Evolutionary conservation across 1,284 basidiomycete species (phyloP).

Genomic region (Boletus smithii): DNA sequence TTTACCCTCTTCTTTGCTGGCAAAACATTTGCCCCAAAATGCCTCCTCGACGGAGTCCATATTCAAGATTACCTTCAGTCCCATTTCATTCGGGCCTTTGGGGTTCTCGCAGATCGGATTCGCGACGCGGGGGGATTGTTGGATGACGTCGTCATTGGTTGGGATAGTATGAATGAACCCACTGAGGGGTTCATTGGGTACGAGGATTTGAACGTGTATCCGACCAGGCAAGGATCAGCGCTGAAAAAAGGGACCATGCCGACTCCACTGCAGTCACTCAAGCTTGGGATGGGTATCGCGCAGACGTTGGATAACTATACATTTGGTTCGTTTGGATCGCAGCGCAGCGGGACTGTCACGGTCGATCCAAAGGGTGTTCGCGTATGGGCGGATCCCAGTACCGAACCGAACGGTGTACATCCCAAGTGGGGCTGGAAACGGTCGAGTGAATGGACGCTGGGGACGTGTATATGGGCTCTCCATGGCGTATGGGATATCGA

Average conservation of each 20-base stretch:
- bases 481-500: constrained; percentile 90
- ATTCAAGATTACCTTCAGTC: constrained; percentile 93
- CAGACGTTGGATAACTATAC: constrained; percentile 86
- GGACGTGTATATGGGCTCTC: constrained; percentile 87
- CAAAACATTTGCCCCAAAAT: constrained; percentile 84
- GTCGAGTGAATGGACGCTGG: constrained; percentile 70
- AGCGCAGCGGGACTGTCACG: constrained; percentile 65
- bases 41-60: constrained; percentile 87
- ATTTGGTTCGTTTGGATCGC: constrained; percentile 81
- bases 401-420: constrained; percentile 44
- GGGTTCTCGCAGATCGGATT: constrained; percentile 74
- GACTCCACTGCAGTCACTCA: constrained; percentile 80
- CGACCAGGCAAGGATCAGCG: constrained; percentile 63
- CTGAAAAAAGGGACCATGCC: constrained; percentile 86
- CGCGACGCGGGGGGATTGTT: constrained; percentile 63
- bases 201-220: constrained; percentile 65
- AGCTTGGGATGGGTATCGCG: constrained; percentile 82
- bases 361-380: constrained; percentile 82
- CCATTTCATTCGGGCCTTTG: constrained; percentile 81
- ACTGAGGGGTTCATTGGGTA: constrained; percentile 84
- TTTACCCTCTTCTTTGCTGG: constrained; percentile 97
- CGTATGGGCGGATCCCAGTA: constrained; percentile 65
- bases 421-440: constrained; percentile 40
- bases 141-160: constrained; percentile 89
- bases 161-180: constrained; percentile 97